These are phyloP conservation scores for Hibiscus syriacus DNA, from an alignment of 345 rosid genomes.

Conservation along the genomic window DNA sequence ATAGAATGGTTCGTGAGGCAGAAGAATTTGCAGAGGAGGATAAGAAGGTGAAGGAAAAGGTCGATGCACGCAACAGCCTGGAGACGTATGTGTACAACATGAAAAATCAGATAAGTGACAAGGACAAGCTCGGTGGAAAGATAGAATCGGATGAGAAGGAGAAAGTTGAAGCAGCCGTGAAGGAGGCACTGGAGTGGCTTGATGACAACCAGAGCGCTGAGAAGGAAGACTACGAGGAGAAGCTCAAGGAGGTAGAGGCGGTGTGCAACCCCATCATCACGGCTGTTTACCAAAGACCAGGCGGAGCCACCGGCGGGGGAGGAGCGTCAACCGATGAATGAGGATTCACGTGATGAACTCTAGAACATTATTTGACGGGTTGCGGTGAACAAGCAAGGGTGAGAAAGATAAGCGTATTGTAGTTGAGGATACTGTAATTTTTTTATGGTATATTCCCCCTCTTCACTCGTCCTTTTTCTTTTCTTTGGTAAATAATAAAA, in stretches of 20 bases:
- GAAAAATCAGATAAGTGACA: constrained; percentile 90
- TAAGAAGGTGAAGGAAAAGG: constrained; percentile 86
- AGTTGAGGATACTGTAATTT: background rate
- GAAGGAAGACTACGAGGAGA: constrained; percentile 91
- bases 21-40: constrained; percentile 98
- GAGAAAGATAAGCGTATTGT: background rate
- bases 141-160: background rate
- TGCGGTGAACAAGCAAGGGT: background rate
- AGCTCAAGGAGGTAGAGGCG: constrained; percentile 91
- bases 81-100: constrained; percentile 91
- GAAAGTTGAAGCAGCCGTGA: background rate
- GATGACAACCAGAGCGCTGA: constrained; percentile 56
- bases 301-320: constrained; percentile 63
- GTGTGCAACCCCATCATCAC: constrained; percentile 89
- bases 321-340: constrained; percentile 33
- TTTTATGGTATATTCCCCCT: background rate
- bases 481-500: background rate
- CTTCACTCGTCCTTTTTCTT: background rate
- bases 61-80: constrained; percentile 81
- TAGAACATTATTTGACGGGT: background rate
- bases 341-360: constrained; percentile 31
- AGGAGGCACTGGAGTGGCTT: constrained; percentile 45
- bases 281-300: constrained; percentile 75
- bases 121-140: constrained; percentile 50
- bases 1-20: constrained; percentile 86